Base-by-base conservation (phyloP, 441 rosid genomes). In the Sinapis alba region DNA sequence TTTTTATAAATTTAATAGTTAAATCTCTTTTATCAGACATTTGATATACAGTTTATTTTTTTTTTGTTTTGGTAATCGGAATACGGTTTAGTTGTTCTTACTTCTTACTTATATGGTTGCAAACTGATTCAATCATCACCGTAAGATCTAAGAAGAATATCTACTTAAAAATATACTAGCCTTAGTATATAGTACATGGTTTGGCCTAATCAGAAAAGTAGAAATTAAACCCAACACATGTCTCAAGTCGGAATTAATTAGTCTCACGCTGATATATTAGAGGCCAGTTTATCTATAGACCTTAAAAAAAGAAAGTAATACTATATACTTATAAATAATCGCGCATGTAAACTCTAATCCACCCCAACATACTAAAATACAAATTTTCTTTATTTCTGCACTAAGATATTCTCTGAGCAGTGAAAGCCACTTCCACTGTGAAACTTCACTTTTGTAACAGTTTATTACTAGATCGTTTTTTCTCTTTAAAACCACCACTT, bases 41-140 rank as follows among this genome's bases (percentile, higher is more conserved):
- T n/a, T n/a, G n/a, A n/a, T n/a, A n/a, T n/a, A n/a, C n/a, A n/a
- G n/a, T n/a, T n/a, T n/a, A n/a, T n/a, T n/a, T n/a, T n/a, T n/a
- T n/a, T n/a, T n/a, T n/a, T n/a, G n/a, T n/a, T n/a, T n/a, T n/a
- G n/a, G n/a, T n/a, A n/a, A n/a, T n/a, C n/a, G n/a, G n/a, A n/a
- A 71, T 69, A 63, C 67, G 26, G 67, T 64, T 61, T 41, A 21
- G 38, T 76, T 53, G 43, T 51, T 62, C 23, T 38, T 13, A n/a
- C n/a, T n/a, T n/a, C n/a, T n/a, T n/a, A 41, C 47, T 41, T 41
- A 41, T 27, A 54, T 69, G 26, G 32, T 63, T 70, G 66, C 67
- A 30, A 30, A 64, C 57, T 27, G 23, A 76, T 70, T 76, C 24
- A 63, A 4, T 41, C 47, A 12, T 41, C 47, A 36, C 47, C 47